These are phyloP conservation scores for Herpetomonas muscarum DNA, from an alignment of 208 protist genomes.

Conservation along the genomic window DNA sequence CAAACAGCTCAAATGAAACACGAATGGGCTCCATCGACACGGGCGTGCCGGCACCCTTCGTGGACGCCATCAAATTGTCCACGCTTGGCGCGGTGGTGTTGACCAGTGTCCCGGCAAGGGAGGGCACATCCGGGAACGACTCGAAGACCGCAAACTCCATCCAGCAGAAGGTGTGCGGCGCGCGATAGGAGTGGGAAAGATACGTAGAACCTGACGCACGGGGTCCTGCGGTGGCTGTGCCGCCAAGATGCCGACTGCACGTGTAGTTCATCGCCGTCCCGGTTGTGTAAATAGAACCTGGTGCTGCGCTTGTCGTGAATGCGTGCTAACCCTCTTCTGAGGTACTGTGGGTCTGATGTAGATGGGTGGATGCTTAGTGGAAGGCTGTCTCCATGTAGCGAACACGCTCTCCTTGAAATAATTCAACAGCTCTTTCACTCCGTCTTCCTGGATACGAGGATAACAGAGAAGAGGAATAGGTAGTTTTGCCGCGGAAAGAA, in stretches of 20 bases:
- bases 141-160: slow-evolving; percentile 73
- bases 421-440: too few species aligned
- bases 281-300: too few species aligned
- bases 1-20: slow-evolving; percentile 77
- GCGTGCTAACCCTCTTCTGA: too few species aligned
- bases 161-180: slow-evolving; percentile 48
- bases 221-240: slow-evolving; percentile 44
- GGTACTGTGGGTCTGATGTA: too few species aligned
- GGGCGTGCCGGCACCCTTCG: slow-evolving; percentile 34
- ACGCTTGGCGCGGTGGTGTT: slow-evolving; percentile 21
- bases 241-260: slow-evolving; percentile 38
- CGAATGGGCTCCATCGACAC: slow-evolving; percentile 15
- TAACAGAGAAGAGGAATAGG: too few species aligned
- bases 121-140: slow-evolving; percentile 56
- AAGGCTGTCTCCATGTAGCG: too few species aligned
- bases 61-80: slow-evolving; percentile 38
- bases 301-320: too few species aligned
- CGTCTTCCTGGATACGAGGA: too few species aligned
- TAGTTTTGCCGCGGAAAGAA: too few species aligned
- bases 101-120: slow-evolving; percentile 56
- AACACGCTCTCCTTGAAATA: too few species aligned
- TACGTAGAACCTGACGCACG: slow-evolving; percentile 47
- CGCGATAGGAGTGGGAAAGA: slow-evolving; percentile 43
- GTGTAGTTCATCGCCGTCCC: slow-evolving; percentile 19
- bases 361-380: too few species aligned